These are phyloP conservation scores for Ophiostoma tasmaniense DNA, from an alignment of 2,329 filamentous ascomycete genomes.

Conservation along the genomic window DNA sequence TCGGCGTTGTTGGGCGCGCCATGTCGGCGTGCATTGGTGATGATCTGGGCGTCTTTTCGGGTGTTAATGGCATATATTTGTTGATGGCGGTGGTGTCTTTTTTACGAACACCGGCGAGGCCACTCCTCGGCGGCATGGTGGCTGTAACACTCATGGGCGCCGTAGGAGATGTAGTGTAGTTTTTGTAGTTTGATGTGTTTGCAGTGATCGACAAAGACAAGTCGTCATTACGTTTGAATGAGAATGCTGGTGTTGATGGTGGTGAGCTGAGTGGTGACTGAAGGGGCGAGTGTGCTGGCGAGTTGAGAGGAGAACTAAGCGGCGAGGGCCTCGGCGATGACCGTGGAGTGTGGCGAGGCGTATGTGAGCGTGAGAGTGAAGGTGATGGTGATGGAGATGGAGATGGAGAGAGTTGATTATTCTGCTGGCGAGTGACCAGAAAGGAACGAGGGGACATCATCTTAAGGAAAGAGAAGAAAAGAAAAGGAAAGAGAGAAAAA, in stretches of 20 bases:
- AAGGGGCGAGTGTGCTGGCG: constrained; percentile 5
- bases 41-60: not conserved
- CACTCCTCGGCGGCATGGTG: not conserved
- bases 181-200: not conserved
- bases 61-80: not conserved
- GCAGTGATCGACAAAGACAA: not conserved
- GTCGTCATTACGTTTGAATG: not conserved
- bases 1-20: constrained; percentile 32
- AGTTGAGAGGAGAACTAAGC: constrained; percentile 1
- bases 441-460: constrained; percentile 36
- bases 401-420: constrained; percentile 24
- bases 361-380: constrained; percentile 8
- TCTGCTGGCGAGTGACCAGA: constrained; percentile 31
- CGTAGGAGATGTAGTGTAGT: not conserved
- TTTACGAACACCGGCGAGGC: not conserved
- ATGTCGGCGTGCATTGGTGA: constrained; percentile 14
- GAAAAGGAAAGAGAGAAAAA: not conserved
- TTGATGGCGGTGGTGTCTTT: not conserved
- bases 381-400: constrained; percentile 20
- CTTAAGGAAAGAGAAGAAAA: not conserved
- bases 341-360: constrained; percentile 7
- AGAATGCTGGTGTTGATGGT: not conserved
- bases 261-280: not conserved
- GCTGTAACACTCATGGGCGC: constrained; percentile 4
- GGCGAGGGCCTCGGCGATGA: constrained; percentile 5